Base-by-base conservation (phyloP, 108 stramenopile species). In the Skeletonema grethae region DNA sequence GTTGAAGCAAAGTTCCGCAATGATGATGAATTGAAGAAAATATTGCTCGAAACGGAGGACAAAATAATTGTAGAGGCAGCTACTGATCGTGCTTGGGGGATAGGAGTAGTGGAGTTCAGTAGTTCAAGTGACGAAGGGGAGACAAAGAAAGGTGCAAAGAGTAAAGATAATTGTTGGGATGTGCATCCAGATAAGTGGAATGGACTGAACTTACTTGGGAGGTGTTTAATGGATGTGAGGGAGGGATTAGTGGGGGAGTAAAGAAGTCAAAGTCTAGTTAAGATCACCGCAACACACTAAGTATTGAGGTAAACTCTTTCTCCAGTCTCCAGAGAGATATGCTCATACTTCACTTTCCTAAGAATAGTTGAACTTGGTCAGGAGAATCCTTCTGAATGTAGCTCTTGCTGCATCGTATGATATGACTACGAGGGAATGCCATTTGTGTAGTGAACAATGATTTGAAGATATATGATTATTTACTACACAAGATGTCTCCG, bases 221-320 rank as follows among this genome's bases (percentile, higher is more conserved):
- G 64, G 5, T 77, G 76, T 12, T 63, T 77, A 46, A 77, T 77
- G 76, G 76, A 77, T 65, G 76, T 70, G 10, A 65, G 76, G 41
- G 50, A 53, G 8, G 55, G 22, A 35, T 45, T 58, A 20, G 13
- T 69, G 68, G 48, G 39, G 65, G 56, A 57, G 15, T 38, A 36
- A 36, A 36, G 9, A 36, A 36, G 9, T 36, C 32, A 34, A 34
- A 34, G 6, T 39, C 11, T 39, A 39, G 9, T 38, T 11, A 10
- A 38, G 32, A 34, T 34, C 32, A 34, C 7, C 32, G 31, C 32
- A 34, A 34, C 32, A 34, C 32, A 34, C 32, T 5, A 34, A 34
- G 32, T 3, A 34, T 4, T 5, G 2, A 5, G 32, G 3, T 34
- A 2, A 31, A 34, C 32, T 3, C 25, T 28, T 28, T 28, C 25